These are phyloP conservation scores for Cordyceps fumosorosea DNA, from an alignment of 2,329 filamentous ascomycete genomes.

Conservation along the genomic window DNA sequence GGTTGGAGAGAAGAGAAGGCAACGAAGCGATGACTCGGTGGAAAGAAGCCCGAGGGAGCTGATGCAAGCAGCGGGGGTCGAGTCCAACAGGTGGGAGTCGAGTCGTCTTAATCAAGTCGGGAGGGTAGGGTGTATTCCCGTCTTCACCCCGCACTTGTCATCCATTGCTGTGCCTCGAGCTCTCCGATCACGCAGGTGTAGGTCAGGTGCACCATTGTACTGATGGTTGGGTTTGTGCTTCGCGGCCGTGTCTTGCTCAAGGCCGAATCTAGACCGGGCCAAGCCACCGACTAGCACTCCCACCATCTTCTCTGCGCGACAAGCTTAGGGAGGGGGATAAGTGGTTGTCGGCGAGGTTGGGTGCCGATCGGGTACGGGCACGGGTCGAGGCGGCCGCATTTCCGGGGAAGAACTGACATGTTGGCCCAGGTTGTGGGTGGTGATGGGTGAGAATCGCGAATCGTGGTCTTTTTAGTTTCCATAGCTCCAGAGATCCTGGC, in stretches of 20 bases:
- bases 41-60: neutral
- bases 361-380: neutral
- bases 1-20: neutral
- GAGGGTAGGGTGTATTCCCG: too few species aligned
- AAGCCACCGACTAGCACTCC: too few species aligned
- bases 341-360: too few species aligned
- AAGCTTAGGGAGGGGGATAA: too few species aligned
- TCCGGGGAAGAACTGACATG: neutral
- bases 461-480: too few species aligned
- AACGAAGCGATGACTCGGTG: neutral
- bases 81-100: neutral
- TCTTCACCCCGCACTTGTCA: slow-evolving; percentile 1
- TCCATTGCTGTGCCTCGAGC: neutral
- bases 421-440: too few species aligned
- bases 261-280: slow-evolving; percentile 1
- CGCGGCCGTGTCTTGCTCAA: neutral
- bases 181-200: slow-evolving; percentile 1
- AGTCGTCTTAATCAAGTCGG: too few species aligned
- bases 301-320: too few species aligned
- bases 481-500: too few species aligned
- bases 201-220: slow-evolving; percentile 6
- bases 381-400: neutral
- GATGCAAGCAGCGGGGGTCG: neutral
- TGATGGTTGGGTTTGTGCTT: neutral
- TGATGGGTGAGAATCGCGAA: too few species aligned